Evolutionary conservation across 2,329 filamentous ascomycete species (phyloP).

Genomic region (Colletotrichum sp.): DNA sequence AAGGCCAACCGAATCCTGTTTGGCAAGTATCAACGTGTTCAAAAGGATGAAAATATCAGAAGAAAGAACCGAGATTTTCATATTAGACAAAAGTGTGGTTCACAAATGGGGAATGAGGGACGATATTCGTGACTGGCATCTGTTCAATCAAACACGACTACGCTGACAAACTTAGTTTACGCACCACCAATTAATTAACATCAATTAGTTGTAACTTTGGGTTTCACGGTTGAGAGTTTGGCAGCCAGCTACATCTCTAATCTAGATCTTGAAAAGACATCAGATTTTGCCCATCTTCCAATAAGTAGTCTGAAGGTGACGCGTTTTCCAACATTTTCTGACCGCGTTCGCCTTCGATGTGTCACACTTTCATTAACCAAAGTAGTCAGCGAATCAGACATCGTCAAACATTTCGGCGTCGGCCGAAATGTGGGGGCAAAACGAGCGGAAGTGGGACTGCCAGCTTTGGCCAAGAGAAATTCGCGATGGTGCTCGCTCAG

Average conservation of each 20-base stretch:
- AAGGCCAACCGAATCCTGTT: not conserved
- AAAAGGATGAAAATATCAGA: fast-evolving
- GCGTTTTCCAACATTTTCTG: not conserved
- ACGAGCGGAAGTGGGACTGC: not conserved
- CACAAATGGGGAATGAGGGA: not conserved
- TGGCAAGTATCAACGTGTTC: not conserved
- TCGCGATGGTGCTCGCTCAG: not conserved
- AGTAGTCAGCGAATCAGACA: not conserved
- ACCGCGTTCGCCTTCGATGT: not conserved
- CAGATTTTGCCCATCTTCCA: not conserved
- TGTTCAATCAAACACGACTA: not conserved
- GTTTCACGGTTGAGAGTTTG: not conserved
- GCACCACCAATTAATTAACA: not conserved
- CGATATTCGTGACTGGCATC: not conserved
- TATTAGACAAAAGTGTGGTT: fast-evolving
- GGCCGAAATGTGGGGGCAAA: not conserved
- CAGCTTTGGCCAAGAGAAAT: not conserved
- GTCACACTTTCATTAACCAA: not conserved
- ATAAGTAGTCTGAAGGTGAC: not conserved
- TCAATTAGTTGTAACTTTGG: not conserved
- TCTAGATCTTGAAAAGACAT: not conserved
- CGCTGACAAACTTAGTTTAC: not conserved
- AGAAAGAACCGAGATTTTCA: fast-evolving
- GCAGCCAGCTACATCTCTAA: not conserved
- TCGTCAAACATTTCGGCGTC: not conserved